These are phyloP conservation scores for Xylariaceae sp. DNA, from an alignment of 2,329 filamentous ascomycete species.

Conservation along the genomic window DNA sequence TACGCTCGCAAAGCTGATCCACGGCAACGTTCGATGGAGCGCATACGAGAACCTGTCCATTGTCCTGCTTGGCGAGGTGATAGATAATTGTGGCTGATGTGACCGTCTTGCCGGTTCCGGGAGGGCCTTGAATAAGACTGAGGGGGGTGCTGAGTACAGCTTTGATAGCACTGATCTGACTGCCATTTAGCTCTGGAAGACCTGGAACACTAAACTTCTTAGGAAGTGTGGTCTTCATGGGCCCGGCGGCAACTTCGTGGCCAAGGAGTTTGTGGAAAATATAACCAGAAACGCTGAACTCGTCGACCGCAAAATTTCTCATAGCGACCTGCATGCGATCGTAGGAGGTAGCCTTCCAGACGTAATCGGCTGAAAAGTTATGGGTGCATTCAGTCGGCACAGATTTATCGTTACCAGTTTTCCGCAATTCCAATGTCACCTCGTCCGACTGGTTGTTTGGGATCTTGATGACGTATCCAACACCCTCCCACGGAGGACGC, in stretches of 20 bases:
- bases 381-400: conserved; percentile 94
- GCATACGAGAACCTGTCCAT: conserved; percentile 90
- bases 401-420: conserved; percentile 91
- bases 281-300: conserved; percentile 97
- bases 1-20: conserved; percentile 94
- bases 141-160: conserved; percentile 89
- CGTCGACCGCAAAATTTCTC: conserved; percentile 97
- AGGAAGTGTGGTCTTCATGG: conserved; percentile 91
- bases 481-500: conserved; percentile 88
- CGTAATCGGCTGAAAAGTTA: conserved; percentile 97
- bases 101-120: conserved; percentile 96
- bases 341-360: conserved; percentile 99
- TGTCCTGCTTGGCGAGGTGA: conserved; percentile 91
- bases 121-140: conserved; percentile 93
- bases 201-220: conserved; percentile 96
- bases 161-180: conserved; percentile 94
- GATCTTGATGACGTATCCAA: conserved; percentile 98
- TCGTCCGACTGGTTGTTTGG: conserved; percentile 99
- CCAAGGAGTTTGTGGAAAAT: conserved; percentile 96
- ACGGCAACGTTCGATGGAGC: conserved; percentile 98
- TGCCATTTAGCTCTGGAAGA: conserved; percentile 88
- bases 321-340: conserved; percentile 99
- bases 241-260: conserved; percentile 87
- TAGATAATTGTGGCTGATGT: conserved; percentile 99
- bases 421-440: conserved; percentile 88